Conservation (phyloP, 2,329 filamentous ascomycete species). For the Beauveria brongniartii region DNA sequence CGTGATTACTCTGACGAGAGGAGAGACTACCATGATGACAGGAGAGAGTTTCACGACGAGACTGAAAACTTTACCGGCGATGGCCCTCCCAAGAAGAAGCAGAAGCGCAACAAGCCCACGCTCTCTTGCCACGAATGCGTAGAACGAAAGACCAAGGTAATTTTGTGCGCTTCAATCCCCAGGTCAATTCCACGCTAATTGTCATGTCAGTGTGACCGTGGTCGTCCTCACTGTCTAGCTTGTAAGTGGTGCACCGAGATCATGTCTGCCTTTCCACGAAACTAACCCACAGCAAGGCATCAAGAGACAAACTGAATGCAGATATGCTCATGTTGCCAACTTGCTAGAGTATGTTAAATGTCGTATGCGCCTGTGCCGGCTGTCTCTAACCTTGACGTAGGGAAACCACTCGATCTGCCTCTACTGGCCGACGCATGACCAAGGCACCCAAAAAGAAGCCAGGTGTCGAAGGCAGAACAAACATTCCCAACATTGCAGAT, state of each 20-base stretch:
- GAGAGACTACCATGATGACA: slow-evolving; percentile 4
- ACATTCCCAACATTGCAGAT: slow-evolving; percentile 49
- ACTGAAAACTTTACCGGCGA: slow-evolving; percentile 16
- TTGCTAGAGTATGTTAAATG: slow-evolving; percentile 56
- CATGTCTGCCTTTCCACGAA: neutral
- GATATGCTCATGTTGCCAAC: slow-evolving; percentile 69
- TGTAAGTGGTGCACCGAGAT: slow-evolving; percentile 44
- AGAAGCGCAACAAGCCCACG: slow-evolving; percentile 79
- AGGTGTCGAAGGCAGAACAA: slow-evolving; percentile 28
- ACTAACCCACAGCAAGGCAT: slow-evolving; percentile 44
- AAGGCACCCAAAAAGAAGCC: slow-evolving; percentile 48
- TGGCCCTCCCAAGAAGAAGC: slow-evolving; percentile 56
- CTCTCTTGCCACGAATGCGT: slow-evolving; percentile 73
- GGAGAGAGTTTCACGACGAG: slow-evolving; percentile 9
- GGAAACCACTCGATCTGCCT: slow-evolving; percentile 47
- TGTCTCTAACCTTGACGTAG: slow-evolving; percentile 26
- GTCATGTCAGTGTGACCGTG: slow-evolving; percentile 58
- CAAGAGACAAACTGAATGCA: slow-evolving; percentile 68
- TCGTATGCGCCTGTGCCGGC: neutral
- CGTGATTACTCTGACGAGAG: slow-evolving; percentile 4
- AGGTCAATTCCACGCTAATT: neutral
- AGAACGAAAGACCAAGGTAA: slow-evolving; percentile 74
- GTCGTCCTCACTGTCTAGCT: slow-evolving; percentile 58
- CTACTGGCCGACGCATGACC: slow-evolving; percentile 48
- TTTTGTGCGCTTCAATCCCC: neutral